Percentiles rank a stretch among this genome's conserved stretches.
phyloP scores from a whole-genome alignment of 2,329 filamentous ascomycete species.

The Orbilia oligospora region DNA sequence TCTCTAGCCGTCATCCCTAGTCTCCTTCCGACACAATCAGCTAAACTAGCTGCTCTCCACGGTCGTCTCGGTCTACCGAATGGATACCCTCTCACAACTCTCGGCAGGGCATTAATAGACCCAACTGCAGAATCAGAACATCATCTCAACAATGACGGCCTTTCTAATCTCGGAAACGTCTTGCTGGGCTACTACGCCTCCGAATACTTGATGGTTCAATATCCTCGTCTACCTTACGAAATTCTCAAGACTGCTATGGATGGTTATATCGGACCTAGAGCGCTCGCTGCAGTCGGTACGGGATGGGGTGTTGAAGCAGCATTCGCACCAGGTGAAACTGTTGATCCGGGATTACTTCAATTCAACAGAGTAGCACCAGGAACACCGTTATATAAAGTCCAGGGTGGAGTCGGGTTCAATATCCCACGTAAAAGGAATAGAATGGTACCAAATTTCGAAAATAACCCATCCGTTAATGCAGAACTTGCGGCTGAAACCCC shows the following conservation, averaged over 20 bases:
- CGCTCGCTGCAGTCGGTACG: constrained; percentile 79
- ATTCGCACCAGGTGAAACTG: constrained; percentile 88
- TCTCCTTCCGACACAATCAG: constrained; percentile 70
- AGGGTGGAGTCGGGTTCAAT: constrained; percentile 39
- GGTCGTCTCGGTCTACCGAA: constrained; percentile 86
- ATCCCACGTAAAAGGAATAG: constrained; percentile 26
- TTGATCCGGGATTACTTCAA: constrained; percentile 91
- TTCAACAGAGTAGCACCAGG: constrained; percentile 69
- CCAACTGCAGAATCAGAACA: constrained; percentile 83
- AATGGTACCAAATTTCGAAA: constrained; percentile 41
- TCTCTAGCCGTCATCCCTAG: constrained; percentile 44
- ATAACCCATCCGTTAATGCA: constrained; percentile 46
- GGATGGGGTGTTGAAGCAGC: constrained; percentile 94
- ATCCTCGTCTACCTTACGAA: constrained; percentile 89
- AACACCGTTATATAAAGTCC: constrained; percentile 38
- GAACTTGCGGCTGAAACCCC: constrained; percentile 19
- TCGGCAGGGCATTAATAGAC: constrained; percentile 88
- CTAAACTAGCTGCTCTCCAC: constrained; percentile 93
- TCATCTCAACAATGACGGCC: constrained; percentile 88
- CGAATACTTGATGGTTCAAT: constrained; percentile 89
- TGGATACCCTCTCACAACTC: constrained; percentile 85
- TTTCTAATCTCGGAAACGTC: constrained; percentile 84
- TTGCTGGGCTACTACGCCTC: constrained; percentile 89
- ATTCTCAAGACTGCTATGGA: constrained; percentile 88
- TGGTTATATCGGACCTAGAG: constrained; percentile 82